A percentile compares a stretch with the other conserved stretches of the same genome.
phyloP scores from a whole-genome alignment of 768 basidiomycete genomes.

The Gloeophyllum trabeum region DNA sequence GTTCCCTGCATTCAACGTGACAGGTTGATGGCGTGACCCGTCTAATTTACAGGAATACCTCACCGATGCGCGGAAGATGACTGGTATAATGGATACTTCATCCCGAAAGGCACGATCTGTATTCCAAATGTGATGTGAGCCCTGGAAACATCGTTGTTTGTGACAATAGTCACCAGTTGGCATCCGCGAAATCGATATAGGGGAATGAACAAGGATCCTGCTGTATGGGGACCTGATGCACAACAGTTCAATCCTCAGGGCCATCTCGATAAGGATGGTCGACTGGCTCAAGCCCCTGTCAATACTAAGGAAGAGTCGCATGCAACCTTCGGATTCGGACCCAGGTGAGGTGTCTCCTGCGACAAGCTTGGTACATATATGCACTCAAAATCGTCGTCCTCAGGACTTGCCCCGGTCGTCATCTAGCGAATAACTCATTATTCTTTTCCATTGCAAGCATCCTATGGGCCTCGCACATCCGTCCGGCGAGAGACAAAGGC shows the following conservation, averaged over 20 bases:
- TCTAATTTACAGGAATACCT: not conserved
- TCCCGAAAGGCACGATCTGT: conserved; percentile 15
- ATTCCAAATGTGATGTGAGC: conserved; percentile 10
- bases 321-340: conserved; percentile 18
- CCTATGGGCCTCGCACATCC: conserved; percentile 15
- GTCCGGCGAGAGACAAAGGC: conserved; percentile 4
- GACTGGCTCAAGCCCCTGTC: conserved; percentile 8
- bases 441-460: conserved; percentile 21
- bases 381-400: not conserved
- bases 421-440: conserved; percentile 22
- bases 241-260: conserved; percentile 13
- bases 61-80: conserved; percentile 10
- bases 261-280: conserved; percentile 15
- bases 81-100: conserved; percentile 14
- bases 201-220: conserved; percentile 16
- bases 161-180: not conserved
- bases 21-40: not conserved
- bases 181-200: not conserved
- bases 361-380: not conserved
- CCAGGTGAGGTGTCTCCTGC: conserved; percentile 5
- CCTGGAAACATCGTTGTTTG: no score
- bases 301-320: conserved; percentile 21
- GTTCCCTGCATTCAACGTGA: no score
- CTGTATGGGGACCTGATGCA: conserved; percentile 15
- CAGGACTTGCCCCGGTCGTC: conserved; percentile 22